These are phyloP conservation scores for Brassica balearica DNA, from an alignment of 441 rosid species.

Conservation along the genomic window DNA sequence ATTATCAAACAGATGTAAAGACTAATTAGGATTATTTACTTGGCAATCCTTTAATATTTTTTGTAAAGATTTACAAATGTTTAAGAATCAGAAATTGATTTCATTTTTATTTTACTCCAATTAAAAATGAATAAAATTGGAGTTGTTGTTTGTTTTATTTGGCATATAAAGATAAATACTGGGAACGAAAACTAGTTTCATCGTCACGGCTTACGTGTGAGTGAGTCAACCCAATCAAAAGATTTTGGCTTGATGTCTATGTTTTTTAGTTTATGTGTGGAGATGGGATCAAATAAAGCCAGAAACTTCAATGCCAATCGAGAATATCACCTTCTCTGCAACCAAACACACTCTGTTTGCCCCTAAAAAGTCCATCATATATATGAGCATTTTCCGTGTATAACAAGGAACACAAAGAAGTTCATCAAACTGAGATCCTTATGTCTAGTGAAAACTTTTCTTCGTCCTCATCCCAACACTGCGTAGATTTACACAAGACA, in stretches of 20 bases:
- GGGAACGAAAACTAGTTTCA: constrained; percentile 3
- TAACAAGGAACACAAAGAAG: background rate
- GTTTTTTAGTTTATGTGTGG: constrained; percentile 1
- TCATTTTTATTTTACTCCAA: background rate
- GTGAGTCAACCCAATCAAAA: constrained; percentile 20
- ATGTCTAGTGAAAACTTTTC: too few species aligned
- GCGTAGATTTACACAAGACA: background rate
- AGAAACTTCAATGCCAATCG: constrained; percentile 1
- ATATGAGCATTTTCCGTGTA: background rate
- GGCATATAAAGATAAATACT: background rate
- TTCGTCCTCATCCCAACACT: background rate
- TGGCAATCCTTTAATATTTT: background rate
- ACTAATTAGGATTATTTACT: background rate
- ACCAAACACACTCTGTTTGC: background rate
- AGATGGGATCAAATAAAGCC: background rate
- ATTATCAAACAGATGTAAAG: background rate
- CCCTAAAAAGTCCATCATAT: background rate
- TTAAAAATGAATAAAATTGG: background rate
- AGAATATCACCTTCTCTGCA: background rate
- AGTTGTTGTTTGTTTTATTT: constrained; percentile 6
- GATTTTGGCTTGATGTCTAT: constrained; percentile 16
- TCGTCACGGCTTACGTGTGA: constrained; percentile 26
- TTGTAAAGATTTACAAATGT: background rate
- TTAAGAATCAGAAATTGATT: background rate
- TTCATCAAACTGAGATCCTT: too few species aligned